Evolutionary conservation across 2,329 filamentous ascomycete genomes (phyloP), one percentile per base, ranked within the genome.

Genomic region (Hymenotorrendiella dingleyae): DNA sequence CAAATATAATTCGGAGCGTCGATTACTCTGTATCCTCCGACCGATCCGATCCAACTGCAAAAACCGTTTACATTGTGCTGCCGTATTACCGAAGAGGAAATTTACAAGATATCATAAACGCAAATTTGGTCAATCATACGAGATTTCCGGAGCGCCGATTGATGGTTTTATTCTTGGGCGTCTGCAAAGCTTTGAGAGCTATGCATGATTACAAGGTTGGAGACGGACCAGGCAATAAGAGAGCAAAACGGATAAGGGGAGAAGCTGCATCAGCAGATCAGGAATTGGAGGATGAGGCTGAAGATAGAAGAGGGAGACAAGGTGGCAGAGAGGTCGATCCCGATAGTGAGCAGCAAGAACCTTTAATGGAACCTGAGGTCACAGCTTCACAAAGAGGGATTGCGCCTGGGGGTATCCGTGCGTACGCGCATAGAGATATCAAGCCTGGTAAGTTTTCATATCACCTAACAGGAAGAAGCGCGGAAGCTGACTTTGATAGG

Each of bases 21-120:
- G 90, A 95, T 67, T 85, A 95, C 65, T 78, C 77, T 56, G 84
- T 95, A 47, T 80, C 84, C 37, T 82, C 79, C 20, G 88, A 94
- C 64, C 73, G 78, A 27, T 72, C 69, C 37, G 77, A 80, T 51
- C 72, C 81, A 1, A 78, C 79, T 35, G 78, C 82, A 49, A 97
- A 97, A 71, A 97, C 91, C 0, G 93, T 97, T 40, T 98, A 98
- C 65, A 93, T 98, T 48, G 73, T 98, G 32, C 74, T 98, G 16
- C 93, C 93, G 10, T 98, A 97, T 70, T 98, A 96, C 69, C 76
- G 89, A 57, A 76, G 91, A 53, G 93, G 93, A 11, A 98, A 98
- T 64, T 74, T 98, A 27, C 93, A 98, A 68, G 93, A 98, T 67
- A 84, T 94, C 62, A 97, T 98, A 72, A 98, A 98, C 65, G 91